Percentiles rank a stretch among this genome's conserved stretches.
Evolutionary conservation across 306 rosid species (phyloP).

Genomic region (Glycyrrhiza uralensis): DNA sequence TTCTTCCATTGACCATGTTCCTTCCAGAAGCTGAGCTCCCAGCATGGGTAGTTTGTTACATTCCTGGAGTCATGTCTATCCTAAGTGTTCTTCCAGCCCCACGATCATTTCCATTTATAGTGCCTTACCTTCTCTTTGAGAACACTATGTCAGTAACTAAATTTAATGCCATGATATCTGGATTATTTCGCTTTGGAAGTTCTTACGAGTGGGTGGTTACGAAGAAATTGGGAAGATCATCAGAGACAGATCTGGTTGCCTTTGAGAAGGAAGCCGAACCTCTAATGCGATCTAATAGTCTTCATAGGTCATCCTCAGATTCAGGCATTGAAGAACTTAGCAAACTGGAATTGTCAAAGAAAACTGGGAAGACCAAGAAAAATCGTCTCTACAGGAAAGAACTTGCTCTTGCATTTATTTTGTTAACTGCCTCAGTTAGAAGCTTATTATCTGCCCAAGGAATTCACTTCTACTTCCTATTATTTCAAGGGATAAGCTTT

Average conservation of each 20-base stretch:
- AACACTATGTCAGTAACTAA: slow-evolving; percentile 97
- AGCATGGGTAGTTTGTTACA: slow-evolving; percentile 91
- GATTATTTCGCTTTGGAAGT: slow-evolving; percentile 84
- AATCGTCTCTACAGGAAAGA: slow-evolving; percentile 91
- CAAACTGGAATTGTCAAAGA: slow-evolving; percentile 68
- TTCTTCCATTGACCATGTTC: slow-evolving; percentile 97
- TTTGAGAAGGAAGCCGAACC: slow-evolving; percentile 69
- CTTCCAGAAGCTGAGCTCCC: slow-evolving; percentile 98
- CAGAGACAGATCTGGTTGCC: slow-evolving; percentile 81
- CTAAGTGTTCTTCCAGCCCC: slow-evolving; percentile 85
- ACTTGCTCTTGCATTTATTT: slow-evolving; percentile 82
- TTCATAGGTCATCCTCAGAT: slow-evolving; percentile 81
- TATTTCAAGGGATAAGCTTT: slow-evolving; percentile 94
- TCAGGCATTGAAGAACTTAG: slow-evolving; percentile 78
- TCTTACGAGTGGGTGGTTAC: slow-evolving; percentile 98
- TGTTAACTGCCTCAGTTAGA: slow-evolving; percentile 83
- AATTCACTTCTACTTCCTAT: slow-evolving; percentile 93
- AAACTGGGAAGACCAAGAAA: slow-evolving; percentile 56
- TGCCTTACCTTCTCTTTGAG: slow-evolving; percentile 94
- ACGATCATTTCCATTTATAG: slow-evolving; percentile 81
- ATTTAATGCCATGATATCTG: slow-evolving; percentile 97
- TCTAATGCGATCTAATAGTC: slow-evolving; percentile 46
- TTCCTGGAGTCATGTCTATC: slow-evolving; percentile 94
- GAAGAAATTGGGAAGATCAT: slow-evolving; percentile 91
- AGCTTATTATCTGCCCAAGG: slow-evolving; percentile 97